Evolutionary conservation across 2,329 filamentous ascomycete genomes (phyloP), one percentile per base, ranked within the genome.

Genomic region (Colletotrichum coccodes): DNA sequence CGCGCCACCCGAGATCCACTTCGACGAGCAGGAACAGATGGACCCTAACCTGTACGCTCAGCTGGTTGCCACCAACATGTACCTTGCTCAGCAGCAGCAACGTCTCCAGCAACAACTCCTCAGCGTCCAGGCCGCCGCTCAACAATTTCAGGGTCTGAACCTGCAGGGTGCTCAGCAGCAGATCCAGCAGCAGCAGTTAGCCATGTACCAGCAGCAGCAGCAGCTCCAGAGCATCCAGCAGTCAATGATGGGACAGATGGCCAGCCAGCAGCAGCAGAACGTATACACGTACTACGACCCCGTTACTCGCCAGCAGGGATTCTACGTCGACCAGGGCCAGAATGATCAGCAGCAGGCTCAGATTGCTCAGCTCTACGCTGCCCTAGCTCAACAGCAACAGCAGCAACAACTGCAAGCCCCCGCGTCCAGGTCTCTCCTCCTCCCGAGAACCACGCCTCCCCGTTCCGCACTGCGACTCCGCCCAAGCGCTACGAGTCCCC

Each of bases 31-130:
- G 74, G 88, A 93, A 70, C 87, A 91, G 73, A 93, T 97, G 83
- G 96, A 98, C 75, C 94, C 95, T 60, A 91, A 89, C 70, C 81
- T 97, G 60, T 96, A 97, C 73, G 93, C 94, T 60, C 94, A 97
- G 81, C 86, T 98, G 72, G 89, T 98, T 76, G 92, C 94, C 65
- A 97, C 94, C 75, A 97, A 98, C 79, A 84, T 96, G 78, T 97
- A 97, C 77, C 87, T 99, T 58, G 94, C 94, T 46, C 94, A 97
- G 77, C 95, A 97, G 82, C 95, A 98, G 82, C 94, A 97, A 83
- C 92, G 93, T 72, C 89, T 98, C 60, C 95, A 98, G 82, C 95
- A 98, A 82, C 94, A 98, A 82, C 87, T 98, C 73, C 89, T 94
- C 73, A 93, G 85, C 72, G 90, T 98, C 28, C 96, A 95, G 76